These are phyloP conservation scores for Fimicolochytrium jonesii DNA, from an alignment of 192 early-diverging fungal genomes.

Conservation along the genomic window DNA sequence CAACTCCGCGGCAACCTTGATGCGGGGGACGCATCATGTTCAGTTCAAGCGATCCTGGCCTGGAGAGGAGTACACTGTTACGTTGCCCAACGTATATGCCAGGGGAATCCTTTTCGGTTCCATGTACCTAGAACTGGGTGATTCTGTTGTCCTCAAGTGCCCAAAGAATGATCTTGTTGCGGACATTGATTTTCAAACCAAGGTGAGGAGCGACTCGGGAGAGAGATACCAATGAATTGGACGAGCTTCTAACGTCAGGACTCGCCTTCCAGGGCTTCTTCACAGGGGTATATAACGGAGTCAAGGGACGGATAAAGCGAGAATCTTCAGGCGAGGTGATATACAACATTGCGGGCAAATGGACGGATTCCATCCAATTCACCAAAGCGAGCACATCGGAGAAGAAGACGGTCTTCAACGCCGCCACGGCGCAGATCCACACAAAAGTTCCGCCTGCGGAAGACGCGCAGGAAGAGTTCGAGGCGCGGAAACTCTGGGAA, in stretches of 20 bases:
- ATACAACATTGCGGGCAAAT: slow-evolving; percentile 84
- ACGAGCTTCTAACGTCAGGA: too few species aligned
- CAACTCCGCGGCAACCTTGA: slow-evolving; percentile 86
- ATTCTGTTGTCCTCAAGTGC: slow-evolving; percentile 71
- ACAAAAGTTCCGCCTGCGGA: slow-evolving; percentile 68
- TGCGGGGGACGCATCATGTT: slow-evolving; percentile 68
- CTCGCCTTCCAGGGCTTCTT: slow-evolving; percentile 59
- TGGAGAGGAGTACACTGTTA: slow-evolving; percentile 75
- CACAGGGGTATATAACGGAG: slow-evolving; percentile 68
- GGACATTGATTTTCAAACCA: slow-evolving; percentile 85
- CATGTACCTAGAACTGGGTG: slow-evolving; percentile 91
- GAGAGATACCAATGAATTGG: background rate
- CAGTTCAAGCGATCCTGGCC: slow-evolving; percentile 53
- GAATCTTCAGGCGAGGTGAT: slow-evolving; percentile 69
- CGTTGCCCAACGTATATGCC: slow-evolving; percentile 90
- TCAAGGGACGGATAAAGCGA: slow-evolving; percentile 78
- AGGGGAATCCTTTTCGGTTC: slow-evolving; percentile 89
- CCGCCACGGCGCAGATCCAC: slow-evolving; percentile 54
- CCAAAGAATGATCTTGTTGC: slow-evolving; percentile 69
- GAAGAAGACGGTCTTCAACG: slow-evolving; percentile 67
- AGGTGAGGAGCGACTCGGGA: slow-evolving; percentile 46
- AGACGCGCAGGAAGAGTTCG: slow-evolving; percentile 70
- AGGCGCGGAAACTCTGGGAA: slow-evolving; percentile 72
- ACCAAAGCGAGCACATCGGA: slow-evolving; percentile 10
- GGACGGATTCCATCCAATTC: slow-evolving; percentile 68